phyloP scores from a whole-genome alignment of 495 filamentous ascomycete species.

The Aspergillus ellipticus region DNA sequence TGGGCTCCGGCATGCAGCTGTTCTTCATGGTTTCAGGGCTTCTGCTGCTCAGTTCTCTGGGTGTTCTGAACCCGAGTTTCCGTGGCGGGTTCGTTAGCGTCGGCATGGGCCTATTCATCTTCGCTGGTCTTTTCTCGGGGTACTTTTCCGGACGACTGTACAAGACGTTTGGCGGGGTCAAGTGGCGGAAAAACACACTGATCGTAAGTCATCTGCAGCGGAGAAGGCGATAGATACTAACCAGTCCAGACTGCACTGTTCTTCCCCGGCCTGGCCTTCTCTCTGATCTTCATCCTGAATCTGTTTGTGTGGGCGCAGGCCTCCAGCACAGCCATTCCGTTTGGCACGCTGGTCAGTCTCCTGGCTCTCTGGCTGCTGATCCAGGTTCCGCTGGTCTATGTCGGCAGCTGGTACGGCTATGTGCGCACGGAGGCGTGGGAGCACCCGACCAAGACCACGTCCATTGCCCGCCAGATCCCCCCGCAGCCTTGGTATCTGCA shows the following conservation, averaged over 20 bases:
- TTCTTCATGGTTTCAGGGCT: conserved; percentile 81
- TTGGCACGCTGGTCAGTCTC: conserved; percentile 75
- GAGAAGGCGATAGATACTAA: conserved; percentile 15
- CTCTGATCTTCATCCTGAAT: conserved; percentile 78
- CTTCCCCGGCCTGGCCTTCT: conserved; percentile 80
- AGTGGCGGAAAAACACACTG: conserved; percentile 77
- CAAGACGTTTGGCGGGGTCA: conserved; percentile 77
- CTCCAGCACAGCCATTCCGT: conserved; percentile 85
- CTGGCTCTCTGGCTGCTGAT: conserved; percentile 83
- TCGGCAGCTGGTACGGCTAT: conserved; percentile 79
- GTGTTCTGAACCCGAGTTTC: conserved; percentile 86
- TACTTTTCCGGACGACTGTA: conserved; percentile 86
- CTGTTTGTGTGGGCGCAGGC: conserved; percentile 94
- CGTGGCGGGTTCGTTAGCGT: conserved; percentile 89
- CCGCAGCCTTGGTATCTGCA: conserved; percentile 76
- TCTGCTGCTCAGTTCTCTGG: conserved; percentile 74
- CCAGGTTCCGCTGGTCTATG: conserved; percentile 84
- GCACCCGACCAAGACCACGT: conserved; percentile 80
- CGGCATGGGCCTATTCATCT: conserved; percentile 79
- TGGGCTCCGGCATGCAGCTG: conserved; percentile 88
- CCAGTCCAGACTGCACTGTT: conserved; percentile 63
- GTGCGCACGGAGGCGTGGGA: conserved; percentile 67
- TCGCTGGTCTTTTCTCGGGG: conserved; percentile 87
- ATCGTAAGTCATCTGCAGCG: conserved; percentile 42
- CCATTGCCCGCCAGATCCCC: conserved; percentile 72